A percentile compares a stretch with the other conserved stretches of the same genome.
Evolutionary conservation across 345 rosid genomes (phyloP).

Genomic region (Ceriops tagal): DNA sequence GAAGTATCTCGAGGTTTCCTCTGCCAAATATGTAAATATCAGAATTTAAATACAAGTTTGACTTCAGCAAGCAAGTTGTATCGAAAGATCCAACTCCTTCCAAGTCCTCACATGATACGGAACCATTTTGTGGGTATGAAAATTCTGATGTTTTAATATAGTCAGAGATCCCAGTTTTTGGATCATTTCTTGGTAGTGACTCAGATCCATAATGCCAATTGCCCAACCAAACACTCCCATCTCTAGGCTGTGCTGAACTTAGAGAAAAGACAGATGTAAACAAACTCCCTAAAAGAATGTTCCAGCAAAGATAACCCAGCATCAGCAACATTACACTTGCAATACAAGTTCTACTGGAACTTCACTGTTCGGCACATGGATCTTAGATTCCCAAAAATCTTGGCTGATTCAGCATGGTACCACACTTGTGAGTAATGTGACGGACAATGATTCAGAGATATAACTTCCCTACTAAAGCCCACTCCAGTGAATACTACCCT

Average conservation of each 20-base stretch:
- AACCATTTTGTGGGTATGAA: slow-evolving; percentile 18
- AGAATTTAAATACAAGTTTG: slow-evolving; percentile 57
- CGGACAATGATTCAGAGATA: not conserved
- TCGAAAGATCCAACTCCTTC: slow-evolving; percentile 86
- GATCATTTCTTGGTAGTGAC: slow-evolving; percentile 27
- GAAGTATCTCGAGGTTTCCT: slow-evolving; percentile 74
- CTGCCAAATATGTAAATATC: slow-evolving; percentile 58
- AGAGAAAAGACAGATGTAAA: slow-evolving; percentile 31
- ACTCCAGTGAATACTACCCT: slow-evolving; percentile 15
- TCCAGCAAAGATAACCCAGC: slow-evolving; percentile 43
- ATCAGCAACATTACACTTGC: slow-evolving; percentile 37
- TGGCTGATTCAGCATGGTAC: slow-evolving; percentile 7
- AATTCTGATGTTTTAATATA: slow-evolving; percentile 20
- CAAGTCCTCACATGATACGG: slow-evolving; percentile 64
- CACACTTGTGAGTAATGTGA: not conserved
- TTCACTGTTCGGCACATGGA: slow-evolving; percentile 6
- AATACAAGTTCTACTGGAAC: not conserved
- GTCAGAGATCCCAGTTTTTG: slow-evolving; percentile 18
- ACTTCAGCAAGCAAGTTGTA: slow-evolving; percentile 74
- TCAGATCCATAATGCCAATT: slow-evolving; percentile 24
- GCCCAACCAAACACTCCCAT: slow-evolving; percentile 20
- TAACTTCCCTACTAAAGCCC: not conserved
- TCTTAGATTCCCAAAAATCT: slow-evolving; percentile 12
- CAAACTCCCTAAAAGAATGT: slow-evolving; percentile 43
- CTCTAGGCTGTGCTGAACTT: slow-evolving; percentile 30